phyloP scores from a whole-genome alignment of 306 rosid species.

The Gastrolobium villosum region DNA sequence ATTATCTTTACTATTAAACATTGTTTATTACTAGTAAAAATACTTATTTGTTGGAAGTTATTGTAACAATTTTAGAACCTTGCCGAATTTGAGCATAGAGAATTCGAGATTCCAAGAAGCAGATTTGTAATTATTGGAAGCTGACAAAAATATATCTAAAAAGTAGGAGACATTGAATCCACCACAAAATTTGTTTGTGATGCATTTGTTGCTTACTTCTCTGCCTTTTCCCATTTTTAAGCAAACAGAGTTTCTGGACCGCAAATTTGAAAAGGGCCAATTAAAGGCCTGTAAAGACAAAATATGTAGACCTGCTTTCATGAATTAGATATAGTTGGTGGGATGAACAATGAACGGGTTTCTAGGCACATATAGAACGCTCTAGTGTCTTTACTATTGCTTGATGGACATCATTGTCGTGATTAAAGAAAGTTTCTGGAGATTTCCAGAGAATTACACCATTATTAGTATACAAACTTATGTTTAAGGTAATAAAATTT shows the following conservation, averaged over 20 bases:
- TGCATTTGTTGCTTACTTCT: conserved; percentile 14
- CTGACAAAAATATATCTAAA: neutral
- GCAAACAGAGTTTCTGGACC: conserved; percentile 8
- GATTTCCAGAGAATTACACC: neutral
- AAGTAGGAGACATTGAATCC: neutral
- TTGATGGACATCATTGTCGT: neutral
- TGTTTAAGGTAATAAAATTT: too few relatives aligned
- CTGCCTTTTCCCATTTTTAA: neutral
- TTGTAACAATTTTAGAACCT: neutral
- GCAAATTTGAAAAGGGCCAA: neutral
- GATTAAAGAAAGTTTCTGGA: neutral
- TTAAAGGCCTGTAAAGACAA: conserved; percentile 2
- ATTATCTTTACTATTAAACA: too few relatives aligned
- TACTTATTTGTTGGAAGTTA: neutral
- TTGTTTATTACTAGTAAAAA: neutral
- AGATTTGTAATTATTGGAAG: neutral
- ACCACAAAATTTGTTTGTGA: neutral
- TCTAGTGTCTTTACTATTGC: neutral
- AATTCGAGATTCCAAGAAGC: neutral
- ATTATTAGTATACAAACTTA: neutral
- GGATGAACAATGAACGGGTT: neutral
- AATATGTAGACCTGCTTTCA: neutral
- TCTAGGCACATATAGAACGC: neutral
- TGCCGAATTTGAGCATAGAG: neutral
- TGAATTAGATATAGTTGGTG: neutral